A percentile compares a stretch with the other conserved stretches of the same genome.
Conservation (phyloP, 129 eudicot genomes). For the Glebionis coronaria region DNA sequence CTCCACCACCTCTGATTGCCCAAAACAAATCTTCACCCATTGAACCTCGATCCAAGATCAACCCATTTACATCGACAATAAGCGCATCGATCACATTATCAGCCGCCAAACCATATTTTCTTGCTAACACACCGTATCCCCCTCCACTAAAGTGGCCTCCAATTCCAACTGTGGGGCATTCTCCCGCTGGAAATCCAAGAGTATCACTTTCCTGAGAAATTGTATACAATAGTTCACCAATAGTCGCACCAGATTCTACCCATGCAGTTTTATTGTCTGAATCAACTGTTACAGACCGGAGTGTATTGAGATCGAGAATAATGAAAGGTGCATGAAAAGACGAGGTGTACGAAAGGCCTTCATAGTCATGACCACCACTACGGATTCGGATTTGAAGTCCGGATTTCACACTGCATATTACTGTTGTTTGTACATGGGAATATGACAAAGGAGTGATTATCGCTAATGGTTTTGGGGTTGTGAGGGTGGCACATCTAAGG, state of each 20-base stretch:
- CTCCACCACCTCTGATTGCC: too few species aligned
- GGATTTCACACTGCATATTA: background rate
- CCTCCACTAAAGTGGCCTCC: background rate
- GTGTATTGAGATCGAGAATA: background rate
- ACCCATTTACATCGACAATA: too few species aligned
- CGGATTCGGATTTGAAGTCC: background rate
- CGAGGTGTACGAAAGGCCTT: background rate
- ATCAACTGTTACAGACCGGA: background rate
- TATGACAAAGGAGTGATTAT: conserved; percentile 6
- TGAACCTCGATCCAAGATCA: too few species aligned
- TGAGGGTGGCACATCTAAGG: background rate
- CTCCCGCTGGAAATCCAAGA: background rate
- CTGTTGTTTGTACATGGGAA: background rate
- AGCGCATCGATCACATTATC: too few species aligned
- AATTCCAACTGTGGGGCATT: background rate
- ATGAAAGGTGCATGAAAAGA: background rate
- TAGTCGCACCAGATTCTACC: background rate
- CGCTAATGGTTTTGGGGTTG: conserved; percentile 1
- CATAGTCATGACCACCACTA: conserved; percentile 5
- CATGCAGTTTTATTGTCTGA: background rate
- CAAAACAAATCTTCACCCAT: too few species aligned
- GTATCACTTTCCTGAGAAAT: background rate
- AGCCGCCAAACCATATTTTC: too few species aligned
- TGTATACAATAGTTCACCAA: background rate
- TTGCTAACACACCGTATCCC: conserved; percentile 1